Evolutionary conservation across 331 rosid genomes (phyloP).

Genomic region (Rosa hybrid): DNA sequence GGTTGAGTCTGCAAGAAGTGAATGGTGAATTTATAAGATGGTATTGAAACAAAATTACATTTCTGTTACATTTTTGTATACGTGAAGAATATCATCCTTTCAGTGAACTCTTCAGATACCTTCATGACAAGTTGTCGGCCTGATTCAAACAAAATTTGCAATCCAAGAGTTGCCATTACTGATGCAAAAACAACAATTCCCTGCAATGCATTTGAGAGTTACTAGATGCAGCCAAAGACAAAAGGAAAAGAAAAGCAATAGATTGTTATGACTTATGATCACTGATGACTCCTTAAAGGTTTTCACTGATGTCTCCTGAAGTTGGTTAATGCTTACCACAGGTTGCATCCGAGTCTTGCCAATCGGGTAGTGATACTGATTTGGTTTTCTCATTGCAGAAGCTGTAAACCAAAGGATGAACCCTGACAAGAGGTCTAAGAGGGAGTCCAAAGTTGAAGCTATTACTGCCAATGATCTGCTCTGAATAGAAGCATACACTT

Average conservation of each 20-base stretch:
- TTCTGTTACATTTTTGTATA: not conserved
- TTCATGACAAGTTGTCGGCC: conserved; percentile 58
- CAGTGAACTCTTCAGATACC: conserved; percentile 36
- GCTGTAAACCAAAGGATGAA: conserved; percentile 91
- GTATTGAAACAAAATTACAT: not conserved
- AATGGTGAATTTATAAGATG: not conserved
- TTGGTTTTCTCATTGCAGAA: conserved; percentile 81
- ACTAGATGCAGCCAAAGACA: not conserved
- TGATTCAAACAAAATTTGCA: conserved; percentile 83
- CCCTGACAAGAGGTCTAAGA: conserved; percentile 89
- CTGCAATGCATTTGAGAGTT: conserved; percentile 32
- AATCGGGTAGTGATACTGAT: conserved; percentile 64
- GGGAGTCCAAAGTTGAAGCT: conserved; percentile 93
- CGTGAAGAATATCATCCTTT: not conserved
- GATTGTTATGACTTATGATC: not conserved
- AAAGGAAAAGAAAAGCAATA: not conserved
- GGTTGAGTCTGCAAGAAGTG: conserved; percentile 57
- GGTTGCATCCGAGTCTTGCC: conserved; percentile 97
- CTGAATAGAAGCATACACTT: conserved; percentile 70
- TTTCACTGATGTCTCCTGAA: not conserved
- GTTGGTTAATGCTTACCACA: conserved; percentile 50
- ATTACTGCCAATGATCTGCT: conserved; percentile 92
- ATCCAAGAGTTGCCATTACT: conserved; percentile 90
- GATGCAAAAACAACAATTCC: conserved; percentile 92
- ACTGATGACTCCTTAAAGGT: not conserved